Percentiles rank a stretch among this genome's conserved stretches.
Conservation (phyloP, 1,284 basidiomycete genomes). For the Leccinum fuscescens region DNA sequence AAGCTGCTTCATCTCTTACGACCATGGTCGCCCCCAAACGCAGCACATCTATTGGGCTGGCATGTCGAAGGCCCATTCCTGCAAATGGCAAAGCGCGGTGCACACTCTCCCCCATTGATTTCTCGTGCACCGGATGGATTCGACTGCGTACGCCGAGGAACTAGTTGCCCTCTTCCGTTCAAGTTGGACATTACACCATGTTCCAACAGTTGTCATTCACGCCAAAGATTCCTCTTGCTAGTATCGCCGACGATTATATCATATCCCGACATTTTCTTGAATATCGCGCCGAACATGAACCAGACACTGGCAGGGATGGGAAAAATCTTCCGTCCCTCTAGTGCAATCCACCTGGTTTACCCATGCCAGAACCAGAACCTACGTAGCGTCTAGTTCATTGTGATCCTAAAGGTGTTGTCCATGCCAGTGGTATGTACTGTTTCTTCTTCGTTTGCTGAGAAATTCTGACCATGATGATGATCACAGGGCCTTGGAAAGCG, state of each 20-base stretch:
- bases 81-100: conserved; percentile 74
- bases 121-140: conserved; percentile 47
- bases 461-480: conserved; percentile 8
- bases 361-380: conserved; percentile 59
- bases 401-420: conserved; percentile 74
- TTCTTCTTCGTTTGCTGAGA: neutral
- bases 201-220: conserved; percentile 85
- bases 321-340: conserved; percentile 59
- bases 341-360: conserved; percentile 75
- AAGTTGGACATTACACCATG: conserved; percentile 79
- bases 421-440: conserved; percentile 49
- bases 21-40: conserved; percentile 57
- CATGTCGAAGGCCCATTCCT: conserved; percentile 91
- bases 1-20: conserved; percentile 61
- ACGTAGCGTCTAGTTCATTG: conserved; percentile 77
- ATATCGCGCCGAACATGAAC: conserved; percentile 48
- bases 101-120: conserved; percentile 72
- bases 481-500: conserved; percentile 76
- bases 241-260: conserved; percentile 82
- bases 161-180: conserved; percentile 64
- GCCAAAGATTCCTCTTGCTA: conserved; percentile 79
- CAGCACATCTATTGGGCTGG: conserved; percentile 79
- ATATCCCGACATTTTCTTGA: conserved; percentile 67
- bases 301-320: conserved; percentile 43
- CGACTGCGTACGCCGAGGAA: conserved; percentile 56